Conservation (phyloP, 2,329 filamentous ascomycete species). For the Fusarium miscanthi region DNA sequence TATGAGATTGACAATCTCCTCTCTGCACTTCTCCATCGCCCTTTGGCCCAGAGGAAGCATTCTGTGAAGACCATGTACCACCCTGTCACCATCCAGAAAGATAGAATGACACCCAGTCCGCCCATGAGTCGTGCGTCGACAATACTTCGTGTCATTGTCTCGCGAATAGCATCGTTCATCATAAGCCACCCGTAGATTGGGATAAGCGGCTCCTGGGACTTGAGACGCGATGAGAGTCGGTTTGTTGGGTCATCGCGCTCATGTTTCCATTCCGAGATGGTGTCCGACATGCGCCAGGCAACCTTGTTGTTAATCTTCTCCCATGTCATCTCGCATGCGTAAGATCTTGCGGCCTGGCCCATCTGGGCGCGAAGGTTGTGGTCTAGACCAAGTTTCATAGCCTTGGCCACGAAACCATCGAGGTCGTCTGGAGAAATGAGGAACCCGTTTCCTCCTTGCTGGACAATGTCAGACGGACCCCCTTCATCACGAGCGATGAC, state of each 20-base stretch:
- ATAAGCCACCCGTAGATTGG: conserved; percentile 59
- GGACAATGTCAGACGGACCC: conserved; percentile 74
- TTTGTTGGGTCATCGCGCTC: conserved; percentile 40
- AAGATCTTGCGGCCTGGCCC: conserved; percentile 59
- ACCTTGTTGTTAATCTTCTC: conserved; percentile 78
- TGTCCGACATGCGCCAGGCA: conserved; percentile 70
- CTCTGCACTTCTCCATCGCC: conserved; percentile 46
- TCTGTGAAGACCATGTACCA: conserved; percentile 63
- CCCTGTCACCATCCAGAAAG: conserved; percentile 62
- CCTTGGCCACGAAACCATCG: conserved; percentile 65
- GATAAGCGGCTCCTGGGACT: conserved; percentile 48
- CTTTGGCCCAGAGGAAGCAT: conserved; percentile 54
- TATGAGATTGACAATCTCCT: conserved; percentile 37
- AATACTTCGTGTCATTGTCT: conserved; percentile 50
- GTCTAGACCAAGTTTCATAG: conserved; percentile 62
- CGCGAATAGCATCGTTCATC: conserved; percentile 54
- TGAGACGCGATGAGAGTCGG: conserved; percentile 23
- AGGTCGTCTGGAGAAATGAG: conserved; percentile 70
- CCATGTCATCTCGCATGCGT: conserved; percentile 75
- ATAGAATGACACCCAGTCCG: conserved; percentile 59
- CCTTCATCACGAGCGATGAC: conserved; percentile 77
- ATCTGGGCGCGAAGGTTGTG: conserved; percentile 57
- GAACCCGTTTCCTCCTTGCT: conserved; percentile 69
- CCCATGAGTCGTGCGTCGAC: conserved; percentile 58
- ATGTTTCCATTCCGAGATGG: conserved; percentile 59